A percentile compares a stretch with the other conserved stretches of the same genome.
Evolutionary conservation across 441 rosid species (phyloP).

Genomic region (Gossypium aridum): DNA sequence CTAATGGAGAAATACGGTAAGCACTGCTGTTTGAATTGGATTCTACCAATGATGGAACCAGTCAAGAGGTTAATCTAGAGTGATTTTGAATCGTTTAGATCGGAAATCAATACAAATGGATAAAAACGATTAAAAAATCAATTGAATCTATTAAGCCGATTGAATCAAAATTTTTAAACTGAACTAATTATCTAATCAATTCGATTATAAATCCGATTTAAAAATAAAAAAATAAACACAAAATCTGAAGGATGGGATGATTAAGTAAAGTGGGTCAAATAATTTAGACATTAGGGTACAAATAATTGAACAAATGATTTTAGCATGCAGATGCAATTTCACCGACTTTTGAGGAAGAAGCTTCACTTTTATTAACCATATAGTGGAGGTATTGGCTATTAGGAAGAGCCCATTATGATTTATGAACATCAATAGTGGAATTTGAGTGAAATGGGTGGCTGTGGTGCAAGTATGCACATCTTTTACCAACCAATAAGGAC

Average conservation of each 20-base stretch:
- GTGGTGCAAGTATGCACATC: neutral
- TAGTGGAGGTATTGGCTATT: neutral
- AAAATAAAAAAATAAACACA: neutral
- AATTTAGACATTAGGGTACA: neutral
- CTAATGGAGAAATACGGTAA: neutral
- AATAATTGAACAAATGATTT: neutral
- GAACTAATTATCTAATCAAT: too few relatives aligned
- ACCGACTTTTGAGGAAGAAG: neutral
- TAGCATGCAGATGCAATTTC: neutral
- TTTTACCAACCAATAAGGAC: neutral
- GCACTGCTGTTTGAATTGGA: too few relatives aligned
- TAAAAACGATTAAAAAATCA: too few relatives aligned
- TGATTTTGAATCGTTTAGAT: too few relatives aligned
- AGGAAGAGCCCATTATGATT: neutral
- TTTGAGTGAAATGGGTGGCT: neutral
- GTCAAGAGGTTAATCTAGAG: too few relatives aligned
- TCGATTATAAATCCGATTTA: too few relatives aligned
- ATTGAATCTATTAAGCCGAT: too few relatives aligned
- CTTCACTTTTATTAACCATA: neutral
- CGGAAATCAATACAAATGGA: too few relatives aligned
- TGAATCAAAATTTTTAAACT: too few relatives aligned
- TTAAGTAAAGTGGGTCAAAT: neutral
- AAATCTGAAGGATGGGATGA: neutral
- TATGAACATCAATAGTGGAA: neutral
- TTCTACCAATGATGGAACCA: too few relatives aligned